These are phyloP conservation scores for Boletus barrowsii DNA, from an alignment of 768 basidiomycete species.

Conservation along the genomic window DNA sequence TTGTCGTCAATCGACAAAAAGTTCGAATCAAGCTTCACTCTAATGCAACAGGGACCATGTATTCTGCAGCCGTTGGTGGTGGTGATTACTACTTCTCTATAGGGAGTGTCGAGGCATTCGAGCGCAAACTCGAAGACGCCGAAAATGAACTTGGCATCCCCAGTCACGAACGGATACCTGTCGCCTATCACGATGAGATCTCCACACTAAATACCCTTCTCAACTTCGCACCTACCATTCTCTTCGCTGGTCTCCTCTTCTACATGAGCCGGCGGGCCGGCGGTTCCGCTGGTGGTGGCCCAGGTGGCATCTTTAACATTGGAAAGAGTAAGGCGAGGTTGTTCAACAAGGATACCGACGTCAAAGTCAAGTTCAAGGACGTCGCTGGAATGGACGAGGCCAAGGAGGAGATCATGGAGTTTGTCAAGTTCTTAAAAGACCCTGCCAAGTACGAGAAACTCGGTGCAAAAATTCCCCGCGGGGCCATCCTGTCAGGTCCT, in stretches of 20 bases:
- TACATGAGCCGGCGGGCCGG: constrained; percentile 79
- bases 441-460: constrained; percentile 92
- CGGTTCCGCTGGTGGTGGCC: constrained; percentile 55
- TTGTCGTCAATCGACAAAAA: constrained; percentile 84
- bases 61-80: constrained; percentile 53
- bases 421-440: constrained; percentile 98
- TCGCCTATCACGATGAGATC: constrained; percentile 94
- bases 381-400: constrained; percentile 99
- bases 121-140: constrained; percentile 91
- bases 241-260: constrained; percentile 86
- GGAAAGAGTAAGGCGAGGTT: constrained; percentile 93
- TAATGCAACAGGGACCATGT: constrained; percentile 79
- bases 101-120: constrained; percentile 95
- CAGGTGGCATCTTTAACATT: constrained; percentile 93
- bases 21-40: constrained; percentile 93
- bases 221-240: constrained; percentile 92
- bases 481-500: constrained; percentile 91
- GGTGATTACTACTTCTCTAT: constrained; percentile 93
- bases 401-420: constrained; percentile 99
- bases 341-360: constrained; percentile 96
- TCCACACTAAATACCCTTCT: constrained; percentile 77
- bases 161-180: constrained; percentile 89
- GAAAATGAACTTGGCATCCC: constrained; percentile 92
- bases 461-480: constrained; percentile 96
- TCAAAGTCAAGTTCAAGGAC: constrained; percentile 91